phyloP scores from a whole-genome alignment of 495 filamentous ascomycete genomes.

The Penicillium samsonianum region DNA sequence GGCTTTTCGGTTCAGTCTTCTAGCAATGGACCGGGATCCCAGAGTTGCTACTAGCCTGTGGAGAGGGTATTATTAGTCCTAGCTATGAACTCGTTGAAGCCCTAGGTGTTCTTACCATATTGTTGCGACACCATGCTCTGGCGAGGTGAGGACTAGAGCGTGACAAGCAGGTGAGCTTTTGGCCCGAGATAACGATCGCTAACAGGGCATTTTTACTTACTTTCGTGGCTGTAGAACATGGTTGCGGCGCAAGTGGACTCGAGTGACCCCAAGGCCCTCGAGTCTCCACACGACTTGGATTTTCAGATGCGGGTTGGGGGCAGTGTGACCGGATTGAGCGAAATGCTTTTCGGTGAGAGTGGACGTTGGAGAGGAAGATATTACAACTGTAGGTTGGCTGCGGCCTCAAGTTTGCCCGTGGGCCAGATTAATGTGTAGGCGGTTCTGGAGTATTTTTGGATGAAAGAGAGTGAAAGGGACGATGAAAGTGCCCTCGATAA shows the following conservation, averaged over 20 bases:
- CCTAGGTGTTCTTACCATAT: conserved; percentile 65
- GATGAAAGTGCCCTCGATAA: neutral
- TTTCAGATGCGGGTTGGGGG: neutral
- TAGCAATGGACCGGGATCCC: conserved; percentile 69
- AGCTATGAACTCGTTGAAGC: neutral
- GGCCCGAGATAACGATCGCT: neutral
- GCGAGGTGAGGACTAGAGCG: conserved; percentile 74
- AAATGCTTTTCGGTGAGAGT: neutral
- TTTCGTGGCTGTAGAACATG: conserved; percentile 95
- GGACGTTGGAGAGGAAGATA: neutral
- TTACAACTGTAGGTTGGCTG: neutral
- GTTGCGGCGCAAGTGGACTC: conserved; percentile 10
- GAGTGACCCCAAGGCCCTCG: neutral
- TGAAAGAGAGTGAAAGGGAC: neutral
- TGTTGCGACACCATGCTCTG: conserved; percentile 88
- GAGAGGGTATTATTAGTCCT: neutral
- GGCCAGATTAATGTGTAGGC: neutral
- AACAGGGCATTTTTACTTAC: conserved; percentile 45
- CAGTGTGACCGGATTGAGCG: neutral
- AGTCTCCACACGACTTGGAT: neutral
- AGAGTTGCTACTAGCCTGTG: conserved; percentile 89
- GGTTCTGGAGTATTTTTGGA: neutral
- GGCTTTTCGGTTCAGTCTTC: conserved; percentile 79
- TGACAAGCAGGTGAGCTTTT: conserved; percentile 18
- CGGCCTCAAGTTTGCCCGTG: neutral